Conservation (phyloP, 495 filamentous ascomycete genomes). For the Hyaloscypha hepaticicola region DNA sequence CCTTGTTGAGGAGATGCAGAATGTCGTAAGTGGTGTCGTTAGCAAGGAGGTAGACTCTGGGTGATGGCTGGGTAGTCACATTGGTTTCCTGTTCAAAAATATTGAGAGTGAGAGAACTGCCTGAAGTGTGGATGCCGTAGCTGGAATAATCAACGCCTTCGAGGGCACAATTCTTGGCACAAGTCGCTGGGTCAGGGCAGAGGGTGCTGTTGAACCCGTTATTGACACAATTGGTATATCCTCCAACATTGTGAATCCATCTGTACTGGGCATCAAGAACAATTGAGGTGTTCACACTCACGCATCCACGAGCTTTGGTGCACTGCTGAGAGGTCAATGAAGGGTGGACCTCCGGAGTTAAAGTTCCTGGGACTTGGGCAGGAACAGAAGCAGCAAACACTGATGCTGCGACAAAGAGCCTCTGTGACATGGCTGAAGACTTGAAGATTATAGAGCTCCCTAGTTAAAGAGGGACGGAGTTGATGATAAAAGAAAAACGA, state of each 20-base stretch:
- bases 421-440: neutral
- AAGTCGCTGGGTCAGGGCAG: conserved; percentile 52
- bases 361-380: conserved; percentile 32
- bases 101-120: conserved; percentile 51
- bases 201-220: conserved; percentile 55
- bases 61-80: conserved; percentile 55
- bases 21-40: conserved; percentile 59
- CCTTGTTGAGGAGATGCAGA: conserved; percentile 57
- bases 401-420: conserved; percentile 8
- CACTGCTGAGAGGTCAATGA: conserved; percentile 47
- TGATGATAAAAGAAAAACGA: neutral
- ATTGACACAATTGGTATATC: conserved; percentile 61
- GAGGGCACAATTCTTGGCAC: conserved; percentile 56
- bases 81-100: conserved; percentile 51
- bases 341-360: conserved; percentile 46
- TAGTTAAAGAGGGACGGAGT: neutral
- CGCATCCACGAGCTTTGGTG: conserved; percentile 40
- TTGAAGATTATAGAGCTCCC: neutral
- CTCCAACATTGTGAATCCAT: conserved; percentile 51
- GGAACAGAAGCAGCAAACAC: conserved; percentile 20
- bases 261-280: conserved; percentile 67
- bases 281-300: conserved; percentile 48
- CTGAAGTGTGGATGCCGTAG: conserved; percentile 56
- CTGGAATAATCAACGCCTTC: conserved; percentile 58
- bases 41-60: conserved; percentile 59